Base-by-base conservation (phyloP, 2,329 filamentous ascomycete species). In the Calcarisporium arbuscula region DNA sequence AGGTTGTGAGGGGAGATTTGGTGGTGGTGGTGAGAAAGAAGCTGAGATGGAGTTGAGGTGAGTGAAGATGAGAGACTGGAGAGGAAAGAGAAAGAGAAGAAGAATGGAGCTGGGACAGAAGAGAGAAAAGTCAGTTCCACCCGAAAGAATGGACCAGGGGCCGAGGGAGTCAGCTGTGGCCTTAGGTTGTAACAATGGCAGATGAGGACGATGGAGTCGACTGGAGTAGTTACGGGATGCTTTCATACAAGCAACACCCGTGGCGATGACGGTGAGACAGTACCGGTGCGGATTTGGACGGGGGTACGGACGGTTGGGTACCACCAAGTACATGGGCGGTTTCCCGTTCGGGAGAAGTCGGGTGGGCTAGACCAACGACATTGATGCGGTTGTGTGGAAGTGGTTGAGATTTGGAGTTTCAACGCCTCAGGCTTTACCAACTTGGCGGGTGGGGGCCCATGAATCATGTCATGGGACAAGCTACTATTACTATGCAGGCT, bases 121-220 rank as follows among this genome's bases (percentile, higher is more conserved):
- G 58, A 61, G 56, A 56, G 58, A 58, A 59, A 53, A 51, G 53
- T 52, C 53, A 53, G 54, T 43, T 51, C 56, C 57, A 61, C 56
- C 45, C 45, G 44, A 46, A 47, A 46, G 52, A 42, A 46, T 50
- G 43, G 39, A 41, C 43, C 46, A 46, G 53, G 54, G 56, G 51
- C 43, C 47, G 46, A 50, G 50, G 48, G 41, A 44, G 52, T 55
- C 52, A 57, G 57, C 52, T 53, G 50, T 53, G 33, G 54, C 50
- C 54, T 56, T 54, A 47, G 51, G 47, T 49, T 48, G 47, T 45
- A 50, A 49, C n/a, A n/a, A n/a, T n/a, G n/a, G n/a, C n/a, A n/a
- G n/a, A n/a, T n/a, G n/a, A n/a, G n/a, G n/a, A n/a, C n/a, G n/a
- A n/a, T n/a, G n/a, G n/a, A n/a, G n/a, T n/a, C n/a, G n/a, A n/a